Percentiles rank a stretch among this genome's conserved stretches.
Conservation (phyloP, 2,329 filamentous ascomycete species). For the Leptosphaerulina australis region DNA sequence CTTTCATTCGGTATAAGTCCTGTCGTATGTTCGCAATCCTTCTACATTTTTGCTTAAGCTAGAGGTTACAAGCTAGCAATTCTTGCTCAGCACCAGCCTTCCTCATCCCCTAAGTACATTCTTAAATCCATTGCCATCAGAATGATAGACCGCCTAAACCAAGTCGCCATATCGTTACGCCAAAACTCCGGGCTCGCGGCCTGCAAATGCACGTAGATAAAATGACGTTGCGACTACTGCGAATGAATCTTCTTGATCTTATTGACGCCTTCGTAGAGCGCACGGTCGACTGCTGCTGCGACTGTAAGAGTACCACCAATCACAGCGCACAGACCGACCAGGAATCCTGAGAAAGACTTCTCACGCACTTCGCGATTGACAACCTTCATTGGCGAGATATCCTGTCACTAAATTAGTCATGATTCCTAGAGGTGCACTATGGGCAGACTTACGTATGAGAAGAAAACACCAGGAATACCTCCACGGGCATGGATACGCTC, state of each 20-base stretch:
- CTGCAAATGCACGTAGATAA: constrained; percentile 5
- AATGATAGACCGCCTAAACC: neutral
- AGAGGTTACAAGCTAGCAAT: constrained; percentile 16
- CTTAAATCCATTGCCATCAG: constrained; percentile 10
- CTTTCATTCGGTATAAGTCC: neutral
- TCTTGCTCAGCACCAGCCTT: constrained; percentile 7
- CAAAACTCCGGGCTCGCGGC: constrained; percentile 14
- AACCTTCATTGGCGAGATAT: constrained; percentile 99
- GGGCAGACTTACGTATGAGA: constrained; percentile 79
- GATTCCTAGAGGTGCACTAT: neutral
- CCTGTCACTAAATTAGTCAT: constrained; percentile 59
- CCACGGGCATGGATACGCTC: constrained; percentile 88
- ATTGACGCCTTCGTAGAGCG: constrained; percentile 84
- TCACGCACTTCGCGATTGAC: constrained; percentile 90
- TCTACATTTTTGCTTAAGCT: constrained; percentile 8
- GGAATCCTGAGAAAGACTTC: constrained; percentile 89
- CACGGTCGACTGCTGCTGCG: constrained; percentile 88
- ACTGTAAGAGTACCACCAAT: constrained; percentile 95
- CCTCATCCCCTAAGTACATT: neutral
- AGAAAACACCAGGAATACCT: constrained; percentile 97
- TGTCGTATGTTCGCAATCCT: constrained; percentile 6
- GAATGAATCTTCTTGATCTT: constrained; percentile 85
- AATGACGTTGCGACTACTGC: constrained; percentile 47
- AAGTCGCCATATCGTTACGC: constrained; percentile 2
- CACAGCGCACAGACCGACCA: constrained; percentile 92